These are phyloP conservation scores for Boletus insuetus DNA, from an alignment of 768 basidiomycete species.

Conservation along the genomic window DNA sequence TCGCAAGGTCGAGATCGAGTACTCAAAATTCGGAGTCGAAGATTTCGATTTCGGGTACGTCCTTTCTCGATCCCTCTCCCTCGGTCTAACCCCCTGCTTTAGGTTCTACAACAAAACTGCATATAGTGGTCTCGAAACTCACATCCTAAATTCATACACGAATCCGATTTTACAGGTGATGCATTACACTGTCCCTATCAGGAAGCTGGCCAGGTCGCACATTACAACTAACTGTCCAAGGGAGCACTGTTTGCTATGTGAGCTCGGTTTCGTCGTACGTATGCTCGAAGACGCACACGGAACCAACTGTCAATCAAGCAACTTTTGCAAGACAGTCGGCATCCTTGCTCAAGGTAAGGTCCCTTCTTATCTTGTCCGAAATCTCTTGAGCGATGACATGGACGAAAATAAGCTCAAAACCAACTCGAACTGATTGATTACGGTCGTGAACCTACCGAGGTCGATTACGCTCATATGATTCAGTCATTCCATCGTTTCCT, in stretches of 20 bases:
- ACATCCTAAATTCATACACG: conserved; percentile 96
- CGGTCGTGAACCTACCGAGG: conserved; percentile 67
- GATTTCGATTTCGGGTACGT: conserved; percentile 96
- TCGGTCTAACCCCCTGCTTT: not conserved
- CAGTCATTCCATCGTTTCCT: conserved; percentile 95
- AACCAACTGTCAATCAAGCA: conserved; percentile 93
- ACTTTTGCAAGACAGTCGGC: conserved; percentile 93
- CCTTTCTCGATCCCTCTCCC: not conserved
- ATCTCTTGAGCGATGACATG: not conserved
- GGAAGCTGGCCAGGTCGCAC: conserved; percentile 85
- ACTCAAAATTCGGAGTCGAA: conserved; percentile 97
- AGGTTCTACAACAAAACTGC: conserved; percentile 93
- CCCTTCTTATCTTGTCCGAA: too few species aligned
- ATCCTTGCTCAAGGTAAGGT: conserved; percentile 78
- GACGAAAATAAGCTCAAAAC: conserved; percentile 49
- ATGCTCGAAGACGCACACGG: conserved; percentile 97
- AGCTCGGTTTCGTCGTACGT: conserved; percentile 88
- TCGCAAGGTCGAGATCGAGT: conserved; percentile 94
- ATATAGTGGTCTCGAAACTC: conserved; percentile 92
- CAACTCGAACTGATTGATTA: conserved; percentile 90
- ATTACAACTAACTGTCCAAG: conserved; percentile 83
- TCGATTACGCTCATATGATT: conserved; percentile 85
- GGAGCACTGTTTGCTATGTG: conserved; percentile 93
- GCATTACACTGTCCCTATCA: conserved; percentile 77
- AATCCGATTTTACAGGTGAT: conserved; percentile 89